These are phyloP conservation scores for Pseudocohnilembus persalinus DNA, from an alignment of 169 alveolate genomes.

Conservation along the genomic window DNA sequence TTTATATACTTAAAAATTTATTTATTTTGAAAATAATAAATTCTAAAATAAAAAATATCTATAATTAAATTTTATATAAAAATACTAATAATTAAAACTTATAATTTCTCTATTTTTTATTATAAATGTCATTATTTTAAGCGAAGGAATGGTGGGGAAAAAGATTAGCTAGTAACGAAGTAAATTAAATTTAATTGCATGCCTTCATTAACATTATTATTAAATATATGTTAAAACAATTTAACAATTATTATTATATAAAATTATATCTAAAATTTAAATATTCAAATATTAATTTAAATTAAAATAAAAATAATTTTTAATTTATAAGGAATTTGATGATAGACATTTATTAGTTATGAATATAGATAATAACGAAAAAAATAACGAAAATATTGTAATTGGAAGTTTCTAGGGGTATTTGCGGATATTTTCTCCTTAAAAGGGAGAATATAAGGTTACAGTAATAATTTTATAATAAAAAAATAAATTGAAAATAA, in stretches of 20 bases:
- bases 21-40: no score
- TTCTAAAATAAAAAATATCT: no score
- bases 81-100: no score
- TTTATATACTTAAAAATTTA: no score
- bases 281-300: no score
- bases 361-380: conserved; percentile 16
- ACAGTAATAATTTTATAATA: not conserved
- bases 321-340: conserved; percentile 5
- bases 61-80: no score
- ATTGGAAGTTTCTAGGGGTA: conserved; percentile 8
- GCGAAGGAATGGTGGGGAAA: conserved; percentile 22
- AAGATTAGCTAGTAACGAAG: conserved; percentile 2
- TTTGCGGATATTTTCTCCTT: conserved; percentile 1
- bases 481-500: no score
- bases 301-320: no score
- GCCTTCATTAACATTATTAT: no score
- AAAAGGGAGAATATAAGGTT: not conserved
- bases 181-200: no score
- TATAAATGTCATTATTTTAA: conserved; percentile 18
- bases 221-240: no score
- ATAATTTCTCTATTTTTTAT: no score
- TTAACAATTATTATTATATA: not conserved
- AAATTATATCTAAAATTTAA: not conserved
- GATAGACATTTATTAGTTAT: conserved; percentile 6
- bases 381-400: conserved; percentile 1